phyloP scores from a whole-genome alignment of 306 rosid species.

The Cucumis sativus region Cucumber_9930_V3 NC_026660.2:30491501-30492000 shows the following conservation, averaged over 20 bases:
- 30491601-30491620: neutral
- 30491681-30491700: neutral
- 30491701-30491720: neutral
- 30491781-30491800: neutral
- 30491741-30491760: neutral
- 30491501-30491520: neutral
- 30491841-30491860: neutral
- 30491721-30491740: neutral
- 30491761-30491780: neutral
- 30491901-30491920: too few relatives aligned
- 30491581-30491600: neutral
- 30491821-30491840: neutral
- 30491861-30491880: neutral
- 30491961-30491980: neutral
- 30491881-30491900: neutral
- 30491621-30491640: neutral
- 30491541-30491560: conserved; percentile 85
- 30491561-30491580: conserved; percentile 44
- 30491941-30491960: too few relatives aligned
- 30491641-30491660: neutral
- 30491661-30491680: neutral
- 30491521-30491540: conserved; percentile 71
- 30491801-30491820: neutral
- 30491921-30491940: too few relatives aligned
- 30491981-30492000: neutral